These are phyloP conservation scores for Aspergillus cristatus DNA, from an alignment of 495 filamentous ascomycete genomes.

Conservation along the genomic window DNA sequence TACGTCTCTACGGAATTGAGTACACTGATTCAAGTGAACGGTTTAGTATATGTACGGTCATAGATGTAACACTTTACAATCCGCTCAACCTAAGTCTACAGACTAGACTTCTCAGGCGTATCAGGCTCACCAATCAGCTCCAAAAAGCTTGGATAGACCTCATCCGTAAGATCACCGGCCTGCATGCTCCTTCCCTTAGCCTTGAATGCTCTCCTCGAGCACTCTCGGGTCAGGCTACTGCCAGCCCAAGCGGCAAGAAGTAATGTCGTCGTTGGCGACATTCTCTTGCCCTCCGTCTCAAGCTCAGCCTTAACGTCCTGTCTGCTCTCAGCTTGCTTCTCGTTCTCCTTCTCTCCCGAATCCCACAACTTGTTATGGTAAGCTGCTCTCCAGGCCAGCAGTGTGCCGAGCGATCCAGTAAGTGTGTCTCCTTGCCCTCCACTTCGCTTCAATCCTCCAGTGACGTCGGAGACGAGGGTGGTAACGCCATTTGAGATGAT, in stretches of 20 bases:
- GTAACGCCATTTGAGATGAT: slow-evolving; percentile 73
- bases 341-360: slow-evolving; percentile 36
- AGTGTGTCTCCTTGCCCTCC: slow-evolving; percentile 95
- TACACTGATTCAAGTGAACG: no score
- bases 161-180: slow-evolving; percentile 87
- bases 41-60: no score
- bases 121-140: slow-evolving; percentile 58
- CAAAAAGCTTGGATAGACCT: slow-evolving; percentile 76
- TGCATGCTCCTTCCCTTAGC: slow-evolving; percentile 86
- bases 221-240: slow-evolving; percentile 80
- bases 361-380: slow-evolving; percentile 84
- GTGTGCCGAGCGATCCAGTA: slow-evolving; percentile 79
- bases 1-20: neutral
- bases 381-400: slow-evolving; percentile 77
- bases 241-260: slow-evolving; percentile 78
- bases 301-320: slow-evolving; percentile 34
- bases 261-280: slow-evolving; percentile 54
- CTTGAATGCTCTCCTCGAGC: slow-evolving; percentile 76
- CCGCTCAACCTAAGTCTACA: slow-evolving; percentile 18
- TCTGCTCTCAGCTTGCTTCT: slow-evolving; percentile 26
- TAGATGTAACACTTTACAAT: no score
- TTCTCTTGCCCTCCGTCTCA: slow-evolving; percentile 33
- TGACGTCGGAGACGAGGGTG: slow-evolving; percentile 62
- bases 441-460: slow-evolving; percentile 79
- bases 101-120: slow-evolving; percentile 3